These are phyloP conservation scores for Termitomyces titanicus DNA, from an alignment of 768 basidiomycete genomes.

Conservation along the genomic window DNA sequence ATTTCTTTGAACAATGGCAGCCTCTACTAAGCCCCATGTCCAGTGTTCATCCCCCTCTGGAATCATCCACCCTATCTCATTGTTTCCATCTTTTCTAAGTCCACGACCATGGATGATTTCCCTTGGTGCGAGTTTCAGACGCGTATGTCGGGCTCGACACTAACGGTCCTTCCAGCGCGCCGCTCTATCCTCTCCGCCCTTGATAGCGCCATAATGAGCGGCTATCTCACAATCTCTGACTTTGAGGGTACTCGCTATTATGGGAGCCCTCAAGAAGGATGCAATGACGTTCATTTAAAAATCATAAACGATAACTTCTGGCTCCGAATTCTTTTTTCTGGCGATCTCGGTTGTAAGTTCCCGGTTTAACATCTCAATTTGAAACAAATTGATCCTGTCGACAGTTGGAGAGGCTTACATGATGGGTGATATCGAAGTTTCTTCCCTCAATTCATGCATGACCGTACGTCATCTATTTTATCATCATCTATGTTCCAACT, in stretches of 20 bases:
- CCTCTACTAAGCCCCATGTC: conserved; percentile 32
- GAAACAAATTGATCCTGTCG: conserved; percentile 10
- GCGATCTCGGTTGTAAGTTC: conserved; percentile 62
- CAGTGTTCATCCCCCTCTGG: conserved; percentile 39
- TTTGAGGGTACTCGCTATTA: conserved; percentile 56
- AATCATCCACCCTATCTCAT: conserved; percentile 37
- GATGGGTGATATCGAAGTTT: conserved; percentile 64
- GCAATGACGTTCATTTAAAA: conserved; percentile 56
- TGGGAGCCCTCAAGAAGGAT: conserved; percentile 52
- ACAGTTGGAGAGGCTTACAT: conserved; percentile 72
- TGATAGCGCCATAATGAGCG: conserved; percentile 51
- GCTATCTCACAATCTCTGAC: conserved; percentile 60
- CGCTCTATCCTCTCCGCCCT: conserved; percentile 57
- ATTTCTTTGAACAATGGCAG: conserved; percentile 30
- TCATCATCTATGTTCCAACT: conserved; percentile 2
- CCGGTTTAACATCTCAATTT: not conserved
- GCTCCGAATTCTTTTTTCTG: conserved; percentile 62
- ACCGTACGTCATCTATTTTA: conserved; percentile 39
- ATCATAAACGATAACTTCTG: conserved; percentile 62
- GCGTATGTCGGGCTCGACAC: conserved; percentile 1
- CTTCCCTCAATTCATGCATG: conserved; percentile 56
- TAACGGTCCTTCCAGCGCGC: conserved; percentile 39
- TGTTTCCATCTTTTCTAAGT: conserved; percentile 44
- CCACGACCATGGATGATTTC: conserved; percentile 45
- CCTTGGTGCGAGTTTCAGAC: conserved; percentile 34